Conservation (phyloP, 208 protist species). For the Leptomonas seymouri region DNA sequence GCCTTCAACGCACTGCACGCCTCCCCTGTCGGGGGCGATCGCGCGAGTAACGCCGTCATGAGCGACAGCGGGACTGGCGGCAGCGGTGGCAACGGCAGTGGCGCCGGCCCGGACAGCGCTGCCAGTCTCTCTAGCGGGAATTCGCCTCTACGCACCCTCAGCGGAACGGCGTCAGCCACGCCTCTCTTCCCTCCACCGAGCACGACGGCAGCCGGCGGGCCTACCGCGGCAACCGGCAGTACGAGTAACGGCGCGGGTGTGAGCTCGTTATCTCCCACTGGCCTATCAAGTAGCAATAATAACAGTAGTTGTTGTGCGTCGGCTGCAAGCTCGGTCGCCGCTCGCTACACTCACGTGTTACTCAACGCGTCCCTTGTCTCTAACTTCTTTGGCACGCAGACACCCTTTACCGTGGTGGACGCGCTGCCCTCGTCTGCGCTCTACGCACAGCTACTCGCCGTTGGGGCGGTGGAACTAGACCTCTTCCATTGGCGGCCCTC, state of each 20-base stretch:
- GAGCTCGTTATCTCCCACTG: background rate
- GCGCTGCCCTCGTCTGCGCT: slow-evolving; percentile 52
- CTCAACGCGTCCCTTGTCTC: slow-evolving; percentile 50
- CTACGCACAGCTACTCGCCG: slow-evolving; percentile 61
- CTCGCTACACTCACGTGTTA: slow-evolving; percentile 37
- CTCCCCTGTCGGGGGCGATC: slow-evolving; percentile 10
- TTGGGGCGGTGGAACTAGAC: slow-evolving; percentile 64
- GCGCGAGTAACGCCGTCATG: background rate
- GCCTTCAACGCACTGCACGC: slow-evolving; percentile 22
- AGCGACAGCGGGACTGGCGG: background rate
- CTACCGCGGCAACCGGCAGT: background rate
- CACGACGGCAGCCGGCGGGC: background rate
- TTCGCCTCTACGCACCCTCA: background rate
- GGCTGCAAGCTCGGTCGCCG: slow-evolving; percentile 1
- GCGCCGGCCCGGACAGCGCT: background rate
- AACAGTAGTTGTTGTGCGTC: background rate
- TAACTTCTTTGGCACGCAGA: slow-evolving; percentile 72
- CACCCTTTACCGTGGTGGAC: slow-evolving; percentile 64
- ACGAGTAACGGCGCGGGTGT: background rate
- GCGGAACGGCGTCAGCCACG: background rate
- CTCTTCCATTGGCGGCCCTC: slow-evolving; percentile 25
- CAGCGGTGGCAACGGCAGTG: background rate
- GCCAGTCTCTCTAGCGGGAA: slow-evolving; percentile 1
- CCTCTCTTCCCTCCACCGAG: slow-evolving; percentile 3
- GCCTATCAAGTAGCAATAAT: background rate